Percentiles rank a stretch among this genome's conserved stretches.
These are phyloP conservation scores for Sclerospora graminicola DNA, from an alignment of 352 stramenopile genomes.

Conservation along the genomic window DNA sequence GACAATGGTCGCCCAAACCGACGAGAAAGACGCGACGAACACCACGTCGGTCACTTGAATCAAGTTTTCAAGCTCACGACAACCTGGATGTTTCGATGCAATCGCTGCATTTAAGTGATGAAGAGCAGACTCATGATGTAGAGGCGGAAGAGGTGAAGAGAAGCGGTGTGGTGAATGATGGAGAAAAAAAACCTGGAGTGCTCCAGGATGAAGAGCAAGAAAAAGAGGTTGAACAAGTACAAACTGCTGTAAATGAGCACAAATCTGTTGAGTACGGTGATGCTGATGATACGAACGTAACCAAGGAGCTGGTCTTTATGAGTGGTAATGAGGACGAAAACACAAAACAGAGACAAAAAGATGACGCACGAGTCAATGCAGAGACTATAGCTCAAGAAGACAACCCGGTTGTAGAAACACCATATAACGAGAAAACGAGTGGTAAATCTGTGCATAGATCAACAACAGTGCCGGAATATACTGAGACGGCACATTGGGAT, in stretches of 20 bases:
- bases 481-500: conserved; percentile 5
- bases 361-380: conserved; percentile 8
- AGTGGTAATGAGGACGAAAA: conserved; percentile 25
- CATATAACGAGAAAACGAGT: no score
- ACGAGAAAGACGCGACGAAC: conserved; percentile 13
- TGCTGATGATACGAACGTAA: conserved; percentile 24
- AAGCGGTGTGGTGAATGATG: conserved; percentile 5
- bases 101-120: conserved; percentile 54
- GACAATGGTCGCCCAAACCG: conserved; percentile 14
- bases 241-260: conserved; percentile 2
- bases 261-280: conserved; percentile 10
- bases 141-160: conserved; percentile 21
- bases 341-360: conserved; percentile 5
- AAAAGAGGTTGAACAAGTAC: conserved; percentile 1
- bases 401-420: no score
- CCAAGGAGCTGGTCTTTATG: conserved; percentile 30
- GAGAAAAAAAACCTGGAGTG: conserved; percentile 1
- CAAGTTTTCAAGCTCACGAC: conserved; percentile 9
- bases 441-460: background rate
- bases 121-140: conserved; percentile 14
- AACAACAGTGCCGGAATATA: background rate
- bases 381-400: conserved; percentile 1
- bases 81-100: conserved; percentile 64
- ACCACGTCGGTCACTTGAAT: conserved; percentile 15
- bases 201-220: conserved; percentile 8